phyloP scores from a whole-genome alignment of 768 basidiomycete genomes.

The Tricholoma hemisulphureum region DNA sequence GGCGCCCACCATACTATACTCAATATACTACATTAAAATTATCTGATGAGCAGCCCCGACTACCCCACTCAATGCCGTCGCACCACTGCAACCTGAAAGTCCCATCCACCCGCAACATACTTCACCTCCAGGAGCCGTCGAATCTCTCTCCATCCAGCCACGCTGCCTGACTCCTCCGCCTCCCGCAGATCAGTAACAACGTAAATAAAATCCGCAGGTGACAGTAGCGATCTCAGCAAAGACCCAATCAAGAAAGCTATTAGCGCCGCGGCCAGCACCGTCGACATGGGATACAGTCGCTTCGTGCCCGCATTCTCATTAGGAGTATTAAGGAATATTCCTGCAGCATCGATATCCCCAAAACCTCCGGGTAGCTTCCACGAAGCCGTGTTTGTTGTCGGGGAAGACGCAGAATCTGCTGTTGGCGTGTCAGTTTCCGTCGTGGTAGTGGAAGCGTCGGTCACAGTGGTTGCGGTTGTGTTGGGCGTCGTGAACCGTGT shows the following conservation, averaged over 20 bases:
- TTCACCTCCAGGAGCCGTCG: conserved; percentile 78
- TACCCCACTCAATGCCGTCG: conserved; percentile 55
- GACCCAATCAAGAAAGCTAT: conserved; percentile 93
- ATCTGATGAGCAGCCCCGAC: not conserved
- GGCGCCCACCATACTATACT: not conserved
- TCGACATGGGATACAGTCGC: conserved; percentile 44
- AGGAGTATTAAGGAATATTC: conserved; percentile 14
- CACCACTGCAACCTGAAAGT: conserved; percentile 83
- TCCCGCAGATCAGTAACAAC: conserved; percentile 60
- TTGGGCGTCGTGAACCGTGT: conserved; percentile 44
- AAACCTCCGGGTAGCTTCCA: conserved; percentile 39
- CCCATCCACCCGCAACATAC: conserved; percentile 81
- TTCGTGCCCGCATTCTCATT: conserved; percentile 10
- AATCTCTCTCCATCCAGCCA: conserved; percentile 80
- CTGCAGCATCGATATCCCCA: conserved; percentile 25
- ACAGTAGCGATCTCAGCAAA: conserved; percentile 81
- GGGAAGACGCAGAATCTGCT: not conserved
- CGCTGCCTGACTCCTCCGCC: conserved; percentile 44
- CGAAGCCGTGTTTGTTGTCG: conserved; percentile 10
- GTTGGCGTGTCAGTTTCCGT: conserved; percentile 10
- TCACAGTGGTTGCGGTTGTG: conserved; percentile 23
- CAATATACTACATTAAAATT: not conserved
- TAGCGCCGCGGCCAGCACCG: conserved; percentile 73
- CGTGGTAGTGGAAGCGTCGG: conserved; percentile 15
- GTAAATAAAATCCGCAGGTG: conserved; percentile 89